A percentile compares a stretch with the other conserved stretches of the same genome.
Conservation (phyloP, 208 protist species). For the Porcisia deanei region DNA sequence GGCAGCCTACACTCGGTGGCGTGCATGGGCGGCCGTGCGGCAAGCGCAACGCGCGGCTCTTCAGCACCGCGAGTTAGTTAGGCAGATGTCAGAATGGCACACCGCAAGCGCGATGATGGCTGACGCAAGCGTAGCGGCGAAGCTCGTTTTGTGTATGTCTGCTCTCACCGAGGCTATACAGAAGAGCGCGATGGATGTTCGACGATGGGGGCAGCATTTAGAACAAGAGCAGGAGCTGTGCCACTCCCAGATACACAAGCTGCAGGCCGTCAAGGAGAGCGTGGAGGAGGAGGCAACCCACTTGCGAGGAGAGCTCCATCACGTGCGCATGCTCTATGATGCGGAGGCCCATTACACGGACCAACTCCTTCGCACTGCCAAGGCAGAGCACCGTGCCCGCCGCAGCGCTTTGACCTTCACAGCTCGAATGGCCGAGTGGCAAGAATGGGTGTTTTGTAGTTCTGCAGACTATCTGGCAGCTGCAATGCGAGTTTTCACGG, state of each 20-base stretch:
- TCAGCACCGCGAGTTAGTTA: constrained; percentile 11
- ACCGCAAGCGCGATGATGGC: not conserved
- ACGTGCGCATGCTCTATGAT: constrained; percentile 12
- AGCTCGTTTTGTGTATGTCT: not conserved
- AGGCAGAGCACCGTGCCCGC: constrained; percentile 4
- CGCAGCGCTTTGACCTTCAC: constrained; percentile 3
- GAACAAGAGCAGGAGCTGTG: constrained; percentile 8
- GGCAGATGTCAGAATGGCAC: constrained; percentile 12
- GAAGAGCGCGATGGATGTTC: not conserved
- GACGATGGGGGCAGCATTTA: not conserved
- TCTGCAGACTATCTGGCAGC: constrained; percentile 1
- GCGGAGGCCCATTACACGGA: constrained; percentile 13
- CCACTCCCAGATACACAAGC: constrained; percentile 4
- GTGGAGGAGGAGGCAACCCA: constrained; percentile 14
- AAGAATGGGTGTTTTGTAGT: not conserved
- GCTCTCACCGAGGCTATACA: not conserved
- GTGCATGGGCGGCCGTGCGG: constrained; percentile 25
- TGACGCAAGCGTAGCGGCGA: constrained; percentile 3
- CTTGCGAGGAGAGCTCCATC: constrained; percentile 21
- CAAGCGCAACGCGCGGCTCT: constrained; percentile 5
- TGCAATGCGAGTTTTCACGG: constrained; percentile 5
- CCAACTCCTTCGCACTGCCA: not conserved
- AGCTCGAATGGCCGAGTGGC: constrained; percentile 6
- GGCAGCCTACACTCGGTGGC: constrained; percentile 38
- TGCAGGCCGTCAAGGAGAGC: not conserved